Evolutionary conservation across 768 basidiomycete species (phyloP), one percentile per base, ranked within the genome.

Genomic region (Mycena floridula): DNA sequence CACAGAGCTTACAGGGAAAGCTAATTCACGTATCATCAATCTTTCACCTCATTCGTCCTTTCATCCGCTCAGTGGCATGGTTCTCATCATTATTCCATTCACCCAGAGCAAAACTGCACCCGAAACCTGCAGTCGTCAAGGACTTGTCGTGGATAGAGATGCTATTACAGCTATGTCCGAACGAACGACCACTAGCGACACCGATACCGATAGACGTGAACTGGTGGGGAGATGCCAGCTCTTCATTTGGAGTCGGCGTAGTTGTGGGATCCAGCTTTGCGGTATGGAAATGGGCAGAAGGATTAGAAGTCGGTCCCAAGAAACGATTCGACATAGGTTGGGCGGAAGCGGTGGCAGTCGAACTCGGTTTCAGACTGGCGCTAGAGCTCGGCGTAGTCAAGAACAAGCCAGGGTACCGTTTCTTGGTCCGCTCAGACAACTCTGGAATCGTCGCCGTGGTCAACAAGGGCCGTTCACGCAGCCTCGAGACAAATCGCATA

Each of bases 141-240:
- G 62, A 68, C 48, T 37, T 66, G 4, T 26, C 39, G 0, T 62
- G 60, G 60, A 35, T 59, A 3, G n/a, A n/a, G 6, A 40, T 37
- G 18, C 25, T 61, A 1, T 21, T 60, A 0, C 18, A 43, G 1
- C 6, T 12, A 2, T 32, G 42, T 1, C 61, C 59, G 6, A 54
- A 52, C 46, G 9, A 32, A 11, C 38, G 54, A 12, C 59, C 58
- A 1, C 32, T 65, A 3, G 2, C 28, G 2, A 3, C 39, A 0
- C 25, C 48, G 3, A 24, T 37, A 13, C 55, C 55, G 6, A 2
- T 44, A 1, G 61, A 69, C 50, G 16, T 66, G 4, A 46, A 45
- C 8, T 63, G 60, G 59, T 71, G 61, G 63, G 61, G 60, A 8
- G 63, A 71, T 40, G 63, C 63, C 2, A 63, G 61, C 50, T 54